phyloP scores from a whole-genome alignment of 495 filamentous ascomycete genomes.

The Bacidia rubella region DNA sequence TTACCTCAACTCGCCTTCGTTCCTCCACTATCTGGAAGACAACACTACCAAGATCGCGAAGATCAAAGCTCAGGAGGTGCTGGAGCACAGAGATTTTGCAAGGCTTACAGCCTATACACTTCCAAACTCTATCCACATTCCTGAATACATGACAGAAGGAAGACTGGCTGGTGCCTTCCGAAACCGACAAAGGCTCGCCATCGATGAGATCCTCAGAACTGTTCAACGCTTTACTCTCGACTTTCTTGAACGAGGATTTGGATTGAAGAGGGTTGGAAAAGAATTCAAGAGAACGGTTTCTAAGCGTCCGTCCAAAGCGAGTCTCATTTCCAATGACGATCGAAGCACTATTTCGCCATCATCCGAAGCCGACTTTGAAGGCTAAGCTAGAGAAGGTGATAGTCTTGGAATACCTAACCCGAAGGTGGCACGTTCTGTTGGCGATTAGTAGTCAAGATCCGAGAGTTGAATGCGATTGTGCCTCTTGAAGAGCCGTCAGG shows the following conservation, averaged over 20 bases:
- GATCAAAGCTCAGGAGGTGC: neutral
- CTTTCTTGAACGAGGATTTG: slow-evolving; percentile 4
- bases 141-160: neutral
- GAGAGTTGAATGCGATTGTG: no score
- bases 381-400: no score
- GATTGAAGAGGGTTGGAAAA: neutral
- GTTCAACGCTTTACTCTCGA: neutral
- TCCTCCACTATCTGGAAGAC: slow-evolving; percentile 1
- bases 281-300: neutral
- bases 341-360: no score
- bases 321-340: neutral
- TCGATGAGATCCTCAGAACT: slow-evolving; percentile 4
- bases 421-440: no score
- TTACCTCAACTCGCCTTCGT: slow-evolving; percentile 2
- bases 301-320: slow-evolving; percentile 1
- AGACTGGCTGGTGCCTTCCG: neutral
- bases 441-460: no score
- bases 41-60: slow-evolving; percentile 3
- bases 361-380: no score
- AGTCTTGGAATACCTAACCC: no score
- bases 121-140: neutral
- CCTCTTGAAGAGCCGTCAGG: no score
- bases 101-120: neutral
- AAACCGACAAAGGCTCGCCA: slow-evolving; percentile 3
- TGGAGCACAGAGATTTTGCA: neutral